Conservation (phyloP, 371 early-diverging fungal species). For the Edhazardia aedis region DNA sequence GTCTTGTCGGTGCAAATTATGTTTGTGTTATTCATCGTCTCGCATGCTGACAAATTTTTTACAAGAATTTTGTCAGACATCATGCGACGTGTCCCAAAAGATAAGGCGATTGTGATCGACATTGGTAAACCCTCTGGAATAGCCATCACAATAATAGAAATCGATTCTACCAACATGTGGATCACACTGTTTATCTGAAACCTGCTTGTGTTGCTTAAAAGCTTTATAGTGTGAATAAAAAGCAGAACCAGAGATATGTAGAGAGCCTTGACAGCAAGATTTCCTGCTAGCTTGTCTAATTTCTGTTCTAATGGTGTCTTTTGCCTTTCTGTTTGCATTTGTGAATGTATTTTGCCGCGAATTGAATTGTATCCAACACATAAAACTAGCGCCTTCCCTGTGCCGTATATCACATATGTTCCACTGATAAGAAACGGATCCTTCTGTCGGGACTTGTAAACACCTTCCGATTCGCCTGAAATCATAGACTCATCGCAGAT, state of each 20-base stretch:
- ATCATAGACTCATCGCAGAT: conserved; percentile 21
- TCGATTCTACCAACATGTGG: neutral
- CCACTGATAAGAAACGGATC: conserved; percentile 11
- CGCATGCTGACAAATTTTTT: conserved; percentile 68
- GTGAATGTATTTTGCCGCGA: conserved; percentile 2
- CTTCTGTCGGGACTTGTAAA: neutral
- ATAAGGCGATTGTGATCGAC: neutral
- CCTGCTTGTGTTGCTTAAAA: neutral
- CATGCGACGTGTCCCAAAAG: conserved; percentile 47
- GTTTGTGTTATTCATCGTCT: conserved; percentile 84
- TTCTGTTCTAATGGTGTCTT: conserved; percentile 1
- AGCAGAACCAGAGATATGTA: neutral
- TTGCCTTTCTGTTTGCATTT: too few relatives aligned
- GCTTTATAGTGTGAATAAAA: neutral
- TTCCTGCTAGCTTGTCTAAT: neutral
- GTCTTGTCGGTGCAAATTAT: conserved; percentile 85
- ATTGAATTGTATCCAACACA: conserved; percentile 11
- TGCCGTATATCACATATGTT: conserved; percentile 7
- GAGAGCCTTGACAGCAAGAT: neutral
- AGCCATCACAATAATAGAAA: neutral
- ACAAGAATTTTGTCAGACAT: conserved; percentile 70
- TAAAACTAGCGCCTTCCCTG: conserved; percentile 4
- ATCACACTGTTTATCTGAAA: neutral
- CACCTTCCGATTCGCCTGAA: conserved; percentile 10
- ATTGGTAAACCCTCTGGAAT: conserved; percentile 4